Evolutionary conservation across 306 rosid genomes (phyloP).

Genomic region (Prunus mongolica): DNA sequence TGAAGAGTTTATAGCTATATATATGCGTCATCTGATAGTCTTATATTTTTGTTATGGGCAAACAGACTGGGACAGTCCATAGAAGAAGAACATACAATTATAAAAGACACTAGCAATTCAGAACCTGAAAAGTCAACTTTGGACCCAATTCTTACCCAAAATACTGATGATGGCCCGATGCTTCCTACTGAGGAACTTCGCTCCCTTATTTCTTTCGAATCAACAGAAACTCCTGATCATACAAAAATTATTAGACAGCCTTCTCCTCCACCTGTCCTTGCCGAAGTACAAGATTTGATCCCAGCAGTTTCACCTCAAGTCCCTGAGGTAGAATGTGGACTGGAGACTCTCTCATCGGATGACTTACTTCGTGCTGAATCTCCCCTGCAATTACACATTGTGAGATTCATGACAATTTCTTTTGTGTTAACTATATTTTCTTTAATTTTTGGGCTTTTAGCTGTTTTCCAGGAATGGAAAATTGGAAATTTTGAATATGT

Average conservation of each 20-base stretch:
- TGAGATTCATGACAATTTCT: constrained; percentile 39
- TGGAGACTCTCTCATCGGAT: constrained; percentile 44
- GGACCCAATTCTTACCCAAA: constrained; percentile 35
- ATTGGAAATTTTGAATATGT: not conserved
- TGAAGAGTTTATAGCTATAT: not conserved
- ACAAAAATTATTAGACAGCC: constrained; percentile 76
- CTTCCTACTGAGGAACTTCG: constrained; percentile 39
- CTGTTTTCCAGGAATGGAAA: constrained; percentile 1
- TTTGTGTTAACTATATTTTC: not conserved
- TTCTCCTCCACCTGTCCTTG: constrained; percentile 92
- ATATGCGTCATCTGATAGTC: constrained; percentile 10
- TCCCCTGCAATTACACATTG: constrained; percentile 81
- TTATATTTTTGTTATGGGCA: constrained; percentile 13
- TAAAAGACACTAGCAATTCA: constrained; percentile 36
- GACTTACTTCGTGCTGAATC: constrained; percentile 56
- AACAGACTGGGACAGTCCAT: constrained; percentile 55
- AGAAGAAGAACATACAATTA: constrained; percentile 34
- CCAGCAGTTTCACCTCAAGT: constrained; percentile 62
- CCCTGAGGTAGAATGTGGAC: constrained; percentile 43
- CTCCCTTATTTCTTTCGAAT: constrained; percentile 85
- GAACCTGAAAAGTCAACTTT: constrained; percentile 38
- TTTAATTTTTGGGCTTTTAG: not conserved
- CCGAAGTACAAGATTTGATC: constrained; percentile 79
- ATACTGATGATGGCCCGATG: constrained; percentile 33
- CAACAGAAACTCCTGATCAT: constrained; percentile 42